These are phyloP conservation scores for Pyrus betulifolia DNA, from an alignment of 306 rosid genomes.

Conservation along the genomic window DNA sequence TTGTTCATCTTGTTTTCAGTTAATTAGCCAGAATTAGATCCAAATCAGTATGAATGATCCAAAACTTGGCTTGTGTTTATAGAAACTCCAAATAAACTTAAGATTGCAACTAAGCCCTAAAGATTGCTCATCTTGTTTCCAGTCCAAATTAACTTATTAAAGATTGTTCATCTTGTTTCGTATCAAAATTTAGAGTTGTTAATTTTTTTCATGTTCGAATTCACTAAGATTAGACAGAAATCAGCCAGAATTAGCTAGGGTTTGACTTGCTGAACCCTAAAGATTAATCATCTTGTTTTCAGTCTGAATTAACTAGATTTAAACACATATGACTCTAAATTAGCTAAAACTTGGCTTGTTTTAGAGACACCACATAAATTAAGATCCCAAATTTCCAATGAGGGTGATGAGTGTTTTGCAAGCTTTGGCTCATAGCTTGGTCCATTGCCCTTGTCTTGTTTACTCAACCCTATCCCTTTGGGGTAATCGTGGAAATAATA, in stretches of 20 bases:
- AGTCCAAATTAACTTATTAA: not conserved
- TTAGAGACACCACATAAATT: not conserved
- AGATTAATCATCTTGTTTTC: no score
- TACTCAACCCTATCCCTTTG: not conserved
- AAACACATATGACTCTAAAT: not conserved
- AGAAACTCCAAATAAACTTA: not conserved
- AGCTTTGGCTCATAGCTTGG: conserved; percentile 11
- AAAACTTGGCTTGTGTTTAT: no score
- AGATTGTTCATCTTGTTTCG: not conserved
- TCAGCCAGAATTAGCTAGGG: no score
- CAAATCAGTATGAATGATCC: no score
- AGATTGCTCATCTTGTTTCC: not conserved
- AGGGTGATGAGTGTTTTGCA: not conserved
- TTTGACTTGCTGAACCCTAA: no score
- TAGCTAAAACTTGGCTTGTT: not conserved
- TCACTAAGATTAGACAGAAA: no score
- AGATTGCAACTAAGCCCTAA: not conserved
- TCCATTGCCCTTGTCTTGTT: conserved; percentile 11
- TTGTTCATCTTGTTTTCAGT: no score
- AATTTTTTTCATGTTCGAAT: no score
- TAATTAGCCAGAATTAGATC: no score
- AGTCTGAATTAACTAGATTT: not conserved
- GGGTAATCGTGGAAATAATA: not conserved
- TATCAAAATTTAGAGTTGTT: no score
- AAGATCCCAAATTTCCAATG: not conserved